These are phyloP conservation scores for Articulospora tetracladia DNA, from an alignment of 495 filamentous ascomycete species.

Conservation along the genomic window DNA sequence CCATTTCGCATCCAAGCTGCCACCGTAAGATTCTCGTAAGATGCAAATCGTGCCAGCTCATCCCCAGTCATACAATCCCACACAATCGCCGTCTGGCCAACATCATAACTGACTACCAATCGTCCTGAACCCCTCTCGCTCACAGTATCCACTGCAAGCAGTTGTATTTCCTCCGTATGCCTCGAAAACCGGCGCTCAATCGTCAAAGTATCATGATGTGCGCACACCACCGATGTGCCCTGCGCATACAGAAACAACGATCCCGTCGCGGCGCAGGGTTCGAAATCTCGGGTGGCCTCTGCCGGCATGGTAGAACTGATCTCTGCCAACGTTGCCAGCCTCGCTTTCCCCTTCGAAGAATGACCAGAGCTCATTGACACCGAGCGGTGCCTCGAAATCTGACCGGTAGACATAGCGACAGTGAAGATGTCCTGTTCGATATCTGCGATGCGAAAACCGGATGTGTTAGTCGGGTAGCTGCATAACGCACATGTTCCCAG, in stretches of 20 bases:
- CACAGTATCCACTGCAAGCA: slow-evolving; percentile 86
- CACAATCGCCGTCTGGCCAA: slow-evolving; percentile 86
- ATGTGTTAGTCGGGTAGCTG: slow-evolving; percentile 23
- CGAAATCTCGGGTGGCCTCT: slow-evolving; percentile 55
- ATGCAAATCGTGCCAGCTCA: slow-evolving; percentile 83
- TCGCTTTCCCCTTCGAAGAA: slow-evolving; percentile 38
- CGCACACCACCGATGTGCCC: slow-evolving; percentile 69
- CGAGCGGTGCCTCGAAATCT: slow-evolving; percentile 55
- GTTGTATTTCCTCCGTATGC: slow-evolving; percentile 76
- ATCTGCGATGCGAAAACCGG: slow-evolving; percentile 16
- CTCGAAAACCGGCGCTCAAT: slow-evolving; percentile 83
- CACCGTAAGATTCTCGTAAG: slow-evolving; percentile 79
- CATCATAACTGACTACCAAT: slow-evolving; percentile 90
- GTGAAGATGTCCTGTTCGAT: slow-evolving; percentile 16
- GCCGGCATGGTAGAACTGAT: slow-evolving; percentile 48
- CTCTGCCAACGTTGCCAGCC: slow-evolving; percentile 32
- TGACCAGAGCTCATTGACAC: slow-evolving; percentile 51
- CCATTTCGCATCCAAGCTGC: slow-evolving; percentile 98
- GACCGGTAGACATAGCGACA: slow-evolving; percentile 44
- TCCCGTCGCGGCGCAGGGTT: slow-evolving; percentile 81
- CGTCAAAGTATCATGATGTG: slow-evolving; percentile 87
- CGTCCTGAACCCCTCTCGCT: slow-evolving; percentile 84
- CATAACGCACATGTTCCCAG: slow-evolving; percentile 17
- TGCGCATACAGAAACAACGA: slow-evolving; percentile 86
- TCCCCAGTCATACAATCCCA: slow-evolving; percentile 95